These are phyloP conservation scores for Sporothrix sp. DNA, from an alignment of 2,329 filamentous ascomycete species.

Conservation along the genomic window DNA sequence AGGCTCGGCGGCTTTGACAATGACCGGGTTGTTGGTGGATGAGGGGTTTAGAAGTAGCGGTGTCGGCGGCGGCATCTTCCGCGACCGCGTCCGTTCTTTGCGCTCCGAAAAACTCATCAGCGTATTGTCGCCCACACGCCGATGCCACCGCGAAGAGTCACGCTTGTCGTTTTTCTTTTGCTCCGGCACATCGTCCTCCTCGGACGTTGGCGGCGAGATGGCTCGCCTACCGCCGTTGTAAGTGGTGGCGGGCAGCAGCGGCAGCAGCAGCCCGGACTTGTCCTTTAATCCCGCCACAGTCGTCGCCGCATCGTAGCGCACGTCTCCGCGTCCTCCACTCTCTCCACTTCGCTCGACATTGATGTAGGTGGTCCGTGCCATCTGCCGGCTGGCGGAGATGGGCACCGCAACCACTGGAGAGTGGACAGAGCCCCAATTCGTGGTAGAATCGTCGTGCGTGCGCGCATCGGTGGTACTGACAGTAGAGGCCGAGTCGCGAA, in stretches of 20 bases:
- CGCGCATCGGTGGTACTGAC: conserved; percentile 28
- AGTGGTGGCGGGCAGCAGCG: conserved; percentile 7
- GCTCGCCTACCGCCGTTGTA: conserved; percentile 1
- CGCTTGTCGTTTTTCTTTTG: conserved; percentile 14
- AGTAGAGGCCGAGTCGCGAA: conserved; percentile 27
- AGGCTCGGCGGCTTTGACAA: conserved; percentile 38
- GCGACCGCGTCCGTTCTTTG: conserved; percentile 33
- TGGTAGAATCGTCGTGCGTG: conserved; percentile 32
- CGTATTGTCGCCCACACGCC: conserved; percentile 47
- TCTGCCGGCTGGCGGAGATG: conserved; percentile 32
- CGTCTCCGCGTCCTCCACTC: background rate
- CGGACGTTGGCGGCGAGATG: background rate
- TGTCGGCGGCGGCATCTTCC: conserved; percentile 47
- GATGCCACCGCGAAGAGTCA: conserved; percentile 41
- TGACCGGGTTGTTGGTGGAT: conserved; percentile 31
- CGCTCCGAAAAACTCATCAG: conserved; percentile 51
- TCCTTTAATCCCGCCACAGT: background rate
- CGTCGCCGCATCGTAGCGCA: background rate
- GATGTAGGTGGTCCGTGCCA: conserved; percentile 34
- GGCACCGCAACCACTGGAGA: conserved; percentile 38
- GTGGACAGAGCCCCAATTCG: conserved; percentile 42
- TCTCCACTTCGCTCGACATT: conserved; percentile 21
- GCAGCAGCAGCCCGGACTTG: background rate
- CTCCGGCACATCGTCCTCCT: background rate
- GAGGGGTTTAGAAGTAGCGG: conserved; percentile 41